Conservation (phyloP, 208 protist species). For the Wallacemonas sp. region DNA sequence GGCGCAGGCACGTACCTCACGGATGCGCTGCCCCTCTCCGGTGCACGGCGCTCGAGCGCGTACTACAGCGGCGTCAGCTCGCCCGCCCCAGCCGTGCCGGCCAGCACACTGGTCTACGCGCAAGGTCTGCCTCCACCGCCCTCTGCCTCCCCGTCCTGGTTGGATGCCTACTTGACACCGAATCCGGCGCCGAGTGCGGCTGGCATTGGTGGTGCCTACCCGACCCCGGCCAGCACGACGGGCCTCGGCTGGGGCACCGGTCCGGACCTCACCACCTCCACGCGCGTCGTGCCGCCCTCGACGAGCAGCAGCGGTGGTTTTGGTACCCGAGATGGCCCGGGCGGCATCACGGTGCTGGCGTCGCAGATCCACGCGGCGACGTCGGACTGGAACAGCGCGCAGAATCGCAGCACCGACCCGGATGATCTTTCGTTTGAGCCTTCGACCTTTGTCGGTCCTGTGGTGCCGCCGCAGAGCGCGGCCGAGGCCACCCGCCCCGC, state of each 20-base stretch:
- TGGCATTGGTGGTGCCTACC: not conserved
- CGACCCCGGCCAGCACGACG: conserved; percentile 2
- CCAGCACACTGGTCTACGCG: not conserved
- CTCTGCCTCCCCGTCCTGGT: conserved; percentile 10
- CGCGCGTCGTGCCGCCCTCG: not conserved
- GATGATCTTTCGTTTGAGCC: conserved; percentile 51
- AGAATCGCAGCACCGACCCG: not conserved
- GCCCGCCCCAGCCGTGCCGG: not conserved
- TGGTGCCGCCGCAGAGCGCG: conserved; percentile 10
- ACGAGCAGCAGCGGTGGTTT: too few relatives aligned
- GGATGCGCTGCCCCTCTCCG: not conserved
- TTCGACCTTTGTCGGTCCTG: conserved; percentile 35
- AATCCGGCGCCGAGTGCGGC: not conserved
- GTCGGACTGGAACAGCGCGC: not conserved
- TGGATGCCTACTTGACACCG: conserved; percentile 5
- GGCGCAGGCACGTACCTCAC: conserved; percentile 14
- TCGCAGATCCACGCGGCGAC: conserved; percentile 14
- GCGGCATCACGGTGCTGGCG: conserved; percentile 10
- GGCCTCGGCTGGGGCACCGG: conserved; percentile 2
- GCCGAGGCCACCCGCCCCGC: not conserved
- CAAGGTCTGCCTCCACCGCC: not conserved
- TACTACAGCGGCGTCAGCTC: not conserved
- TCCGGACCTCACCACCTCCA: conserved; percentile 10
- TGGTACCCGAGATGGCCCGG: too few relatives aligned
- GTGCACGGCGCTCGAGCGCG: not conserved